These are phyloP conservation scores for Coelastrella sp. DNA, from an alignment of 139 green algal genomes.

Conservation along the genomic window DNA sequence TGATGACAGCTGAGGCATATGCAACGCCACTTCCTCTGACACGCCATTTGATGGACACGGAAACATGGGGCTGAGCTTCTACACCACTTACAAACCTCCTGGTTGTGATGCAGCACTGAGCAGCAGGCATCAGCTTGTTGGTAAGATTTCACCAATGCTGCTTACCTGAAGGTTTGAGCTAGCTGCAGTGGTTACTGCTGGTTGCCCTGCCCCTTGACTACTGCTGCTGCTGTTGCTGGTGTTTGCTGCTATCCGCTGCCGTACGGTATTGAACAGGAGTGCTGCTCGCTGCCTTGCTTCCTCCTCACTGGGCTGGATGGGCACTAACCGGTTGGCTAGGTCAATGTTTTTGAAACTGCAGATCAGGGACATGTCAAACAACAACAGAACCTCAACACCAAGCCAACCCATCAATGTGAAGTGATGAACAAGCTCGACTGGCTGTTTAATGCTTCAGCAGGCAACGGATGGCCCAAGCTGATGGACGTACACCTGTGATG, in stretches of 20 bases:
- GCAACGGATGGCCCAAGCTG: too few species aligned
- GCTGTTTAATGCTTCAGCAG: too few species aligned
- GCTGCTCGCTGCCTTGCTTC: constrained; percentile 58
- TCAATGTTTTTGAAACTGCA: constrained; percentile 51
- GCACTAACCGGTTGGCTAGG: constrained; percentile 70
- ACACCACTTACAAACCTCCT: too few species aligned
- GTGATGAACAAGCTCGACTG: too few species aligned
- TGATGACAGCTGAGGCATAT: too few species aligned
- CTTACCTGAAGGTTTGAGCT: constrained; percentile 1
- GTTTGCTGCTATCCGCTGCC: neutral
- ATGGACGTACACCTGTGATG: too few species aligned
- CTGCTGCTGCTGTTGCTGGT: constrained; percentile 30
- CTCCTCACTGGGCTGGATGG: constrained; percentile 64
- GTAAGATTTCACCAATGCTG: neutral
- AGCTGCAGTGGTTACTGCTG: neutral
- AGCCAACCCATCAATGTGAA: too few species aligned
- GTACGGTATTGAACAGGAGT: constrained; percentile 58
- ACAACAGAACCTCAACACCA: too few species aligned
- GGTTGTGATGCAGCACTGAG: neutral
- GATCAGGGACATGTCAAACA: too few species aligned
- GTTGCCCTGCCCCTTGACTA: neutral
- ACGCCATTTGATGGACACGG: too few species aligned
- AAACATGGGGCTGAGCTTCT: too few species aligned
- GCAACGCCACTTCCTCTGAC: too few species aligned
- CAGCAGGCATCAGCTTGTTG: neutral